Evolutionary conservation across 2,329 filamentous ascomycete species (phyloP).

Genomic region (Lecanoromycetidae sp.): DNA sequence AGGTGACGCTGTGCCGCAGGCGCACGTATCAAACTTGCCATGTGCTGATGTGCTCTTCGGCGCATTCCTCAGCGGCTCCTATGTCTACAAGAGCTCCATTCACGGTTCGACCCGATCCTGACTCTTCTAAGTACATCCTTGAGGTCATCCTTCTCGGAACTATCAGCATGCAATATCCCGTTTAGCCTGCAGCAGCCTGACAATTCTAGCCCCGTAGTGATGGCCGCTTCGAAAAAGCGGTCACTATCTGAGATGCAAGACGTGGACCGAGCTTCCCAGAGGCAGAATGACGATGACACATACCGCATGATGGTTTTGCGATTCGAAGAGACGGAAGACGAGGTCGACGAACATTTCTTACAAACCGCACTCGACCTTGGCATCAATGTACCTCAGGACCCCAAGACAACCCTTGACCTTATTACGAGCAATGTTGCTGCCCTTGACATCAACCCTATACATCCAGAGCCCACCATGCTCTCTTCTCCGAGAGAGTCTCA

Average conservation of each 20-base stretch:
- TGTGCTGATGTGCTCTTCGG: no score
- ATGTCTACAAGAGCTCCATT: constrained; percentile 2
- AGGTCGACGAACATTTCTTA: constrained; percentile 14
- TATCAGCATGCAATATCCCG: constrained; percentile 4
- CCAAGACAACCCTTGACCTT: constrained; percentile 14
- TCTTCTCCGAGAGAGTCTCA: constrained; percentile 7
- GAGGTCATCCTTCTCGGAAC: neutral
- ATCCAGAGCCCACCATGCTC: neutral
- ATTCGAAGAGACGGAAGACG: constrained; percentile 16
- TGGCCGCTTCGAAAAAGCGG: constrained; percentile 9
- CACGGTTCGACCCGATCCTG: neutral
- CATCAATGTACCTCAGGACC: constrained; percentile 15
- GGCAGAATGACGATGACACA: constrained; percentile 8
- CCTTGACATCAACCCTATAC: constrained; percentile 4
- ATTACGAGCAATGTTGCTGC: constrained; percentile 13
- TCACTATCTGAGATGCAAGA: constrained; percentile 10
- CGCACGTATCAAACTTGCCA: constrained; percentile 2
- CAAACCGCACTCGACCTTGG: constrained; percentile 15
- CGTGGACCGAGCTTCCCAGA: neutral
- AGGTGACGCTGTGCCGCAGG: neutral
- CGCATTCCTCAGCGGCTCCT: neutral
- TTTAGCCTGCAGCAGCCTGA: constrained; percentile 7
- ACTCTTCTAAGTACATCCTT: neutral
- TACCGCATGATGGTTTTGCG: constrained; percentile 18
- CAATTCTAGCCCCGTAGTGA: neutral